Evolutionary conservation across 192 early-diverging fungal species (phyloP).

Genomic region (Dispira simplex): DNA sequence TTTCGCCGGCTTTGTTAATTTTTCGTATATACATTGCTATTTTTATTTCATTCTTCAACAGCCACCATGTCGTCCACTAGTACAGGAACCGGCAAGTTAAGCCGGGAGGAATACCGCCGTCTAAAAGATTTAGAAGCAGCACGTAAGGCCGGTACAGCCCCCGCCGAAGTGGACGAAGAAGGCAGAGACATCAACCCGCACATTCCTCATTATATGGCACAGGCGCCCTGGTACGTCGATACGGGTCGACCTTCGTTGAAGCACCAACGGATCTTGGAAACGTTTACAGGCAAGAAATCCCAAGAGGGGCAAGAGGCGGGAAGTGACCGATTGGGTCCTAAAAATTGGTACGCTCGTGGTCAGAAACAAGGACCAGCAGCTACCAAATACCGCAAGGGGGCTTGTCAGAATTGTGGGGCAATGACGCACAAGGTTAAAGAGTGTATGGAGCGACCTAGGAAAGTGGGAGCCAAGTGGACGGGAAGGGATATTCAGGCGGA

Average conservation of each 20-base stretch:
- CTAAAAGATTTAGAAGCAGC: constrained; percentile 94
- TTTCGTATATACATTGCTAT: background rate
- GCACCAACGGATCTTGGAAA: constrained; percentile 55
- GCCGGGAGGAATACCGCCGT: constrained; percentile 84
- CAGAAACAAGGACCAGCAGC: constrained; percentile 53
- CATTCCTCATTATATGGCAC: constrained; percentile 90
- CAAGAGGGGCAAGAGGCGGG: constrained; percentile 14
- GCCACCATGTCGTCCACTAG: background rate
- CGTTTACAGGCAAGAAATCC: constrained; percentile 17
- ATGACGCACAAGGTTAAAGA: constrained; percentile 84
- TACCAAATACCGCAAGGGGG: constrained; percentile 86
- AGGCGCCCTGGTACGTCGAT: constrained; percentile 76
- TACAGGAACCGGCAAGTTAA: constrained; percentile 43
- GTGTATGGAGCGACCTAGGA: constrained; percentile 85
- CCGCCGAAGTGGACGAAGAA: constrained; percentile 68
- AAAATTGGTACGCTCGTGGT: constrained; percentile 73
- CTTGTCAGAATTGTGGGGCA: constrained; percentile 98
- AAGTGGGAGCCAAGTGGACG: constrained; percentile 79
- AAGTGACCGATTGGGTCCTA: constrained; percentile 4
- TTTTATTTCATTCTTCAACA: background rate
- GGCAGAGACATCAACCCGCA: constrained; percentile 97
- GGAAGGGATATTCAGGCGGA: constrained; percentile 68
- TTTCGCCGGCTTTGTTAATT: constrained; percentile 7
- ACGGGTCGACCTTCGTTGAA: constrained; percentile 69
- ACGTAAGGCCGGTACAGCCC: constrained; percentile 84